Base-by-base conservation (phyloP, 176 grass and related monocot genomes). In the Triticum monococcum region DNA sequence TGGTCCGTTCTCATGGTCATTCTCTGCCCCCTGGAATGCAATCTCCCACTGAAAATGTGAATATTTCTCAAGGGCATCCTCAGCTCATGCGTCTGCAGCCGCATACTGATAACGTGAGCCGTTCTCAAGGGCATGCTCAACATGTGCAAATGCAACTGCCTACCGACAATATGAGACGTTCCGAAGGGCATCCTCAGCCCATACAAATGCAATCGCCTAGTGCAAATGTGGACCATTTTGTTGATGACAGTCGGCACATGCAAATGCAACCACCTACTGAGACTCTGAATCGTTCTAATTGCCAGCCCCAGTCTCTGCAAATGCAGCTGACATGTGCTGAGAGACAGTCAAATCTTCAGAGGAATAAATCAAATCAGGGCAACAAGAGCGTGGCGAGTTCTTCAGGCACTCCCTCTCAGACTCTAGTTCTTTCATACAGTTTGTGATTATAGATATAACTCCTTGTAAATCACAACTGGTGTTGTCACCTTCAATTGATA, bases 41-140 rank as follows among this genome's bases (percentile, higher is more conserved):
- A 56, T 77, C 46, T 56, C 73, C 73, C 32, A 28, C 73, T 76
- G 73, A 76, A 20, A 76, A 76, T 76, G 9, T 54, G 45, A 76
- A 76, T 16, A 16, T 3, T 76, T 31, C 25, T 45, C 22, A 72
- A 24, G 69, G 69, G 3, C 31, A 20, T 41, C 20, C 37, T 72
- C 23, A 50, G 14, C 16, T 43, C 8, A 48, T 75, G 43, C 43
- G 24, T 25, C 28, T 10, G 72, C 72, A 75, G 5, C 24, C 25
- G 24, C 13, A 43, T 50, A 75, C 72, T n/a, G 11, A 24, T 25
- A 73, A 73, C 13, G 6, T 52, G 14, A 52, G 8, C 48, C 25
- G 14, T 31, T 52, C 25, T 76, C 43, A 54, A 30, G 45, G 17
- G 7, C 31, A 35, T 68, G 16, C 25, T 30, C 72, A 52, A 14